A percentile compares a stretch with the other conserved stretches of the same genome.
Conservation (phyloP, 768 basidiomycete species). For the Lactifluus echinatus region DNA sequence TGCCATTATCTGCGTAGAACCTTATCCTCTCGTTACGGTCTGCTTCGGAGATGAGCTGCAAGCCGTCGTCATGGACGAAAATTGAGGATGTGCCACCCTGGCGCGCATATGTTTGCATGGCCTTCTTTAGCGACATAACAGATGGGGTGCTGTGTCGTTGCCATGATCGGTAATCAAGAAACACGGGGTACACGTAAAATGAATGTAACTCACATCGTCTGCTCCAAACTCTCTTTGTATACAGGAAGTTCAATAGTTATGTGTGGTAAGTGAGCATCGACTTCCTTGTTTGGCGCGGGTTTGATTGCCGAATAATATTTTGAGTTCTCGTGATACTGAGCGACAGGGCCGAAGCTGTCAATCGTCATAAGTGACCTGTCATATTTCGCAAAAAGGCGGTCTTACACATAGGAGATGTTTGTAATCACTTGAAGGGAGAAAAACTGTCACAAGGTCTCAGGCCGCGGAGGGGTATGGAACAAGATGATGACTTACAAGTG, state of each 20-base stretch:
- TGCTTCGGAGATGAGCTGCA: conserved; percentile 54
- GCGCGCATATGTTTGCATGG: conserved; percentile 88
- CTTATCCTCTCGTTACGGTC: conserved; percentile 59
- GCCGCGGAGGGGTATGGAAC: neutral
- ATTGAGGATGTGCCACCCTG: conserved; percentile 79
- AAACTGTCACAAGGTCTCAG: conserved; percentile 38
- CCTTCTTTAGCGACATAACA: conserved; percentile 70
- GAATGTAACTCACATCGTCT: conserved; percentile 58
- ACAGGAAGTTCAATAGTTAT: conserved; percentile 79
- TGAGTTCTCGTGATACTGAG: conserved; percentile 80
- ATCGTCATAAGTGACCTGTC: neutral
- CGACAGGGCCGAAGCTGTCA: conserved; percentile 66
- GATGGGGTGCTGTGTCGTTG: conserved; percentile 48
- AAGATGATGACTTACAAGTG: conserved; percentile 41
- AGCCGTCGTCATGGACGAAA: conserved; percentile 76
- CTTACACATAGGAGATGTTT: conserved; percentile 59
- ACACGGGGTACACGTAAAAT: neutral
- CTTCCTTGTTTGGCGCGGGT: conserved; percentile 51
- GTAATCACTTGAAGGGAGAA: conserved; percentile 61
- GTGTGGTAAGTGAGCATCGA: conserved; percentile 61
- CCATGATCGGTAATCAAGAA: neutral
- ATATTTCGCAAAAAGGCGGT: conserved; percentile 10
- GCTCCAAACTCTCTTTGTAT: conserved; percentile 77
- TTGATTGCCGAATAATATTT: conserved; percentile 68
- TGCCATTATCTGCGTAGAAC: conserved; percentile 70